A percentile compares a stretch with the other conserved stretches of the same genome.
These are phyloP conservation scores for Pterocarpus macrocarpus DNA, from an alignment of 306 rosid genomes.

Conservation along the genomic window DNA sequence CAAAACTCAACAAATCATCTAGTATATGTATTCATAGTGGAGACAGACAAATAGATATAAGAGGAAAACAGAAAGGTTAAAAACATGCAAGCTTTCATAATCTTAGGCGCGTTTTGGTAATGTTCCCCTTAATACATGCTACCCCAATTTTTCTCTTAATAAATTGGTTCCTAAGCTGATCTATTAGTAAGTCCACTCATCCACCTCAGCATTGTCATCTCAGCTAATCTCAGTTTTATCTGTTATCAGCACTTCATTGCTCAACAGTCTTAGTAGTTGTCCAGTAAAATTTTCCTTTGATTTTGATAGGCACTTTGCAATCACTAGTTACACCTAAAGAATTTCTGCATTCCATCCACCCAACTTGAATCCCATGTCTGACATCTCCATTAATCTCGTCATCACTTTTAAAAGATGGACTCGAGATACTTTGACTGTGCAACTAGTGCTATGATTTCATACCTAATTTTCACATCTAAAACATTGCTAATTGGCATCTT, in stretches of 20 bases:
- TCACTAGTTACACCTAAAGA: no score
- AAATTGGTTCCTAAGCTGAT: slow-evolving; percentile 9
- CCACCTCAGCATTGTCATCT: slow-evolving; percentile 31
- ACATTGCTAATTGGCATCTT: neutral
- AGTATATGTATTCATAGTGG: neutral
- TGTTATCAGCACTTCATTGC: slow-evolving; percentile 9
- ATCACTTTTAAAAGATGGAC: slow-evolving; percentile 3
- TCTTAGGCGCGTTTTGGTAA: neutral
- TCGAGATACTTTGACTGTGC: neutral
- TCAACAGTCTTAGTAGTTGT: neutral
- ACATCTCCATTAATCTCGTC: no score
- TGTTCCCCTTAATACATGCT: slow-evolving; percentile 21
- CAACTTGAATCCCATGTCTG: no score
- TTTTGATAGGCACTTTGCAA: no score
- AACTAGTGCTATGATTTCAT: slow-evolving; percentile 5
- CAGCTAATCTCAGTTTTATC: neutral
- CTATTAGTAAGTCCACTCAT: slow-evolving; percentile 17
- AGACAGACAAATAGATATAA: no score
- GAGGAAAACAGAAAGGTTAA: neutral
- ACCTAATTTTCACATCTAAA: neutral
- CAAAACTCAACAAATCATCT: slow-evolving; percentile 8
- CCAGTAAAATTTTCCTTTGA: no score
- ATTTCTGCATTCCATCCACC: no score
- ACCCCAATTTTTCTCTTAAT: slow-evolving; percentile 21
- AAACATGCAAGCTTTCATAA: neutral